Evolutionary conservation across 1,284 basidiomycete species (phyloP).

Genomic region (Sanguinoderma infundibulare): DNA sequence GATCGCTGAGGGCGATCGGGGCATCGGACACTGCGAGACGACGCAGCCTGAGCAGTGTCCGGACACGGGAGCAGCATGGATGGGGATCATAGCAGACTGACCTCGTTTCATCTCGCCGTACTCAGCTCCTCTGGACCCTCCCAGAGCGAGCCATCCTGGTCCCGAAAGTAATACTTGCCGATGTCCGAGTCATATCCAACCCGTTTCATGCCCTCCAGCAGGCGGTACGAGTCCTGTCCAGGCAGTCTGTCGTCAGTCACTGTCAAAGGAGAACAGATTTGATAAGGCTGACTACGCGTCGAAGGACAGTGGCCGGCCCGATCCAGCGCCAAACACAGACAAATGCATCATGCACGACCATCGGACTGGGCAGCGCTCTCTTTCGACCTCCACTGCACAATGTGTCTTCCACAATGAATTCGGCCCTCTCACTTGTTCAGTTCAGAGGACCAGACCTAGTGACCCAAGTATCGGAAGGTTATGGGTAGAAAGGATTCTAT

Average conservation of each 20-base stretch:
- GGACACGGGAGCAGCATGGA: constrained; percentile 1
- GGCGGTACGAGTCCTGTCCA: constrained; percentile 42
- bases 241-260: background rate
- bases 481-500: too few relatives aligned
- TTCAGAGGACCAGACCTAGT: too few relatives aligned
- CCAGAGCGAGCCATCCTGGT: constrained; percentile 39
- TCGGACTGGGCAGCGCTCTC: too few relatives aligned
- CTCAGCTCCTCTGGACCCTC: constrained; percentile 41
- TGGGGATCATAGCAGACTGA: constrained; percentile 26
- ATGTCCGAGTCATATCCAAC: constrained; percentile 48
- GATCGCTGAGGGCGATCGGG: constrained; percentile 23
- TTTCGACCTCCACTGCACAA: too few relatives aligned
- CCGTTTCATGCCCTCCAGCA: constrained; percentile 47
- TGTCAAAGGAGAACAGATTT: too few relatives aligned
- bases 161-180: constrained; percentile 42
- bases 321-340: too few relatives aligned
- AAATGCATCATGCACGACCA: too few relatives aligned
- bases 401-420: too few relatives aligned
- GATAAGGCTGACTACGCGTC: too few relatives aligned
- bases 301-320: too few relatives aligned
- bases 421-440: too few relatives aligned
- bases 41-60: constrained; percentile 8
- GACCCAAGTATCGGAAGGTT: too few relatives aligned
- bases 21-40: constrained; percentile 27
- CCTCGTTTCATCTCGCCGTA: constrained; percentile 41